Evolutionary conservation across 1,284 basidiomycete species (phyloP).

Genomic region (Malassezia slooffiae): DNA sequence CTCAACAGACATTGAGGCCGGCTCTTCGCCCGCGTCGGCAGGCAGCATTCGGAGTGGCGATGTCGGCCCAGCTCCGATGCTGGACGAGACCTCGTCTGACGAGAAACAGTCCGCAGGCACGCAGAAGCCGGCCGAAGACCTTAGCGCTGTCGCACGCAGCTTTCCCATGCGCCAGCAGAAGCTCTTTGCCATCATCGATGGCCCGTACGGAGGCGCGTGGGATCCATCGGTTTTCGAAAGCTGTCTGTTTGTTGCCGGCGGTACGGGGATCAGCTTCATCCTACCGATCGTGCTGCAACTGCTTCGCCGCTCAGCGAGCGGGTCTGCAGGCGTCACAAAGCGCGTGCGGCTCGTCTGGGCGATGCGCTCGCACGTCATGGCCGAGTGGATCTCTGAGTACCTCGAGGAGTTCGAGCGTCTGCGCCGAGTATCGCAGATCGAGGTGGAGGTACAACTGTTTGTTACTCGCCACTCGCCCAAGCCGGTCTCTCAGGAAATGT

Average conservation of each 20-base stretch:
- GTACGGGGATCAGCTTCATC: conserved; percentile 26
- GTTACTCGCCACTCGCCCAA: neutral
- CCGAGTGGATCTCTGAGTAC: conserved; percentile 1
- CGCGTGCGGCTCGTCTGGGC: conserved; percentile 5
- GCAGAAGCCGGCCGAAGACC: no score
- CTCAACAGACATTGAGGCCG: no score
- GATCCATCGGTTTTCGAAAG: conserved; percentile 15
- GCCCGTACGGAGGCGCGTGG: conserved; percentile 27
- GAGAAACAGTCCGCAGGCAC: no score
- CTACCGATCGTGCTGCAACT: conserved; percentile 2
- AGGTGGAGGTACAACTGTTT: neutral
- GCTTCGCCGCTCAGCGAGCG: neutral
- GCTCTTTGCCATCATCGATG: no score
- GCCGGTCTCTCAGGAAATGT: neutral
- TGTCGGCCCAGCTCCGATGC: no score
- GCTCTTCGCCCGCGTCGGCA: no score
- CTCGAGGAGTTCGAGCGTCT: neutral
- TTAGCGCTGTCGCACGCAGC: no score
- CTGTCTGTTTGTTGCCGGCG: conserved; percentile 23
- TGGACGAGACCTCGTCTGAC: no score
- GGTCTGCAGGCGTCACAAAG: neutral
- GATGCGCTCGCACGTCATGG: neutral
- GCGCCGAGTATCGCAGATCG: neutral
- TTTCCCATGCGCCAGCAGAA: no score
- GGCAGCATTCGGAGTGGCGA: no score